These are phyloP conservation scores for Closterium sp. DNA, from an alignment of 139 green algal species.

Conservation along the genomic window DNA sequence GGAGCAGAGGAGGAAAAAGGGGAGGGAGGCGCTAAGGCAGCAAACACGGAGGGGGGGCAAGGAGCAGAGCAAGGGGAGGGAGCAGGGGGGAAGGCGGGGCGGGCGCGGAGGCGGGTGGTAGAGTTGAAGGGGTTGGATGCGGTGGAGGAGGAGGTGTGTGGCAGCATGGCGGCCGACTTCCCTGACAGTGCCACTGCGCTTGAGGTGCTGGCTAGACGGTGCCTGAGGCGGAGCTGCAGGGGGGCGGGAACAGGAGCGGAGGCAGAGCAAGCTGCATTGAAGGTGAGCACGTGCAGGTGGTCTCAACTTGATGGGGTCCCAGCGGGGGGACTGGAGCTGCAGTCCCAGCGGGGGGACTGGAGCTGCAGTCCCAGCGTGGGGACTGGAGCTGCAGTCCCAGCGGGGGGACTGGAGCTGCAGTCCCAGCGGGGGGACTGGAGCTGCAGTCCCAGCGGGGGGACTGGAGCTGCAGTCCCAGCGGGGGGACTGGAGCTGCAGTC, in stretches of 20 bases:
- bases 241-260: neutral
- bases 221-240: neutral
- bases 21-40: neutral
- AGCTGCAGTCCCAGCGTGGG: too few relatives aligned
- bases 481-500: too few relatives aligned
- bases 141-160: neutral
- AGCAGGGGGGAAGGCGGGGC: neutral
- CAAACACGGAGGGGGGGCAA: neutral
- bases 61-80: too few relatives aligned
- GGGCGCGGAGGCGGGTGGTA: neutral
- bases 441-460: too few relatives aligned
- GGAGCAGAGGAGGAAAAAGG: neutral
- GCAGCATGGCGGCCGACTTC: neutral
- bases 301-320: too few relatives aligned
- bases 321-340: too few relatives aligned
- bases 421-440: too few relatives aligned
- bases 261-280: neutral
- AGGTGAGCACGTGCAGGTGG: too few relatives aligned
- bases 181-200: neutral
- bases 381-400: too few relatives aligned
- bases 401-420: too few relatives aligned
- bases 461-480: too few relatives aligned
- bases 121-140: neutral
- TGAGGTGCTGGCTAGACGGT: neutral
- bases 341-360: too few relatives aligned